Conservation (phyloP, 805 yeast species). For the Debaryomyces prosopidis region DNA sequence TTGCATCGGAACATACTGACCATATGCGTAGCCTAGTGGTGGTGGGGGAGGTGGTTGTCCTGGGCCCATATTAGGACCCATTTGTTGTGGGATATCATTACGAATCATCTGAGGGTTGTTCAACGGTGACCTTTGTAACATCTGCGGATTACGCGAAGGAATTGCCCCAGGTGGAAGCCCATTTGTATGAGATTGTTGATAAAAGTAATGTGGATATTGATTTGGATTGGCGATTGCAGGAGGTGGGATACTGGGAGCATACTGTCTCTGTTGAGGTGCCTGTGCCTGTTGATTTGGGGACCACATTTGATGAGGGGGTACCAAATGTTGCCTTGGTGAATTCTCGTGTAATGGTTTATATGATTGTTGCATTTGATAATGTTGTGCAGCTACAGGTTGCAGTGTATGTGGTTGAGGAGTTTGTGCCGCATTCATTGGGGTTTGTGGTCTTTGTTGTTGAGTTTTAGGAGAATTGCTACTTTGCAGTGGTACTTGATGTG, state of each 20-base stretch:
- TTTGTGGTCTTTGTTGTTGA: slow-evolving; percentile 1
- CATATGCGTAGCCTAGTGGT: slow-evolving; percentile 40
- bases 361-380: slow-evolving; percentile 12
- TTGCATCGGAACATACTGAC: slow-evolving; percentile 36
- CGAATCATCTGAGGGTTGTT: slow-evolving; percentile 14
- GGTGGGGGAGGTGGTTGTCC: slow-evolving; percentile 30
- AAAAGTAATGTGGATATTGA: slow-evolving; percentile 17
- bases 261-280: not conserved
- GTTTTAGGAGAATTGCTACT: slow-evolving; percentile 3
- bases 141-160: slow-evolving; percentile 9
- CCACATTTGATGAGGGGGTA: slow-evolving; percentile 27
- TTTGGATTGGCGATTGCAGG: slow-evolving; percentile 5
- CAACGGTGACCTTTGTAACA: slow-evolving; percentile 6
- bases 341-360: slow-evolving; percentile 11
- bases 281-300: slow-evolving; percentile 15
- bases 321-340: slow-evolving; percentile 19
- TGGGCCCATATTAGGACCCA: slow-evolving; percentile 18
- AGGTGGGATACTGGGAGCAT: not conserved
- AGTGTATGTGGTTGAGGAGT: slow-evolving; percentile 13
- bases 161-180: slow-evolving; percentile 9
- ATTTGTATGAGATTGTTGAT: slow-evolving; percentile 15
- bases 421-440: slow-evolving; percentile 10
- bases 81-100: slow-evolving; percentile 14
- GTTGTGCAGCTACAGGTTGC: slow-evolving; percentile 8
- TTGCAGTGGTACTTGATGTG: slow-evolving; percentile 10